phyloP scores from a whole-genome alignment of 192 early-diverging fungal species.

The Anaeromyces robustus region DNA sequence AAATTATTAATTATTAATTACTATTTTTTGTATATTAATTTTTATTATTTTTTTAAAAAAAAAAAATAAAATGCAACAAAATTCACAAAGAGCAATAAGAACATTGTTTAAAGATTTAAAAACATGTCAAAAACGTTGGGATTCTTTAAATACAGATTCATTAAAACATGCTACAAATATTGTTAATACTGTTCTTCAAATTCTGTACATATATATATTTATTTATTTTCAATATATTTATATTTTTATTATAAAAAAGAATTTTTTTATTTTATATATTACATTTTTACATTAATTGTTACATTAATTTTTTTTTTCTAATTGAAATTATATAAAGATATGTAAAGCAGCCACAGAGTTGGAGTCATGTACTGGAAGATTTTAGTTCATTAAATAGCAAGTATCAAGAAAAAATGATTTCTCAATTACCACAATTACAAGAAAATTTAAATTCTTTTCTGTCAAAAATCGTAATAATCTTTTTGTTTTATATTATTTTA shows the following conservation, averaged over 20 bases:
- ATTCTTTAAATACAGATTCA: not conserved
- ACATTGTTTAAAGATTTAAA: not conserved
- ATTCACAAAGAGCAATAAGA: not conserved
- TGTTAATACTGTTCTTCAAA: not conserved
- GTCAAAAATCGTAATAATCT: not conserved
- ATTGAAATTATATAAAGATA: not conserved
- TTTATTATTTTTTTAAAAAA: no score
- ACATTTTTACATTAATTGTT: no score
- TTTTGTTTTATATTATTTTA: no score
- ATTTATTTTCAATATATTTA: not conserved
- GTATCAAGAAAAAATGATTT: not conserved
- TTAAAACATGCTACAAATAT: not conserved
- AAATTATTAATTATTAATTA: no score
- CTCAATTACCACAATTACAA: not conserved
- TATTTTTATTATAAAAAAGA: no score
- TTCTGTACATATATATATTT: no score
- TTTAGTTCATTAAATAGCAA: not conserved
- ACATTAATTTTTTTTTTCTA: no score
- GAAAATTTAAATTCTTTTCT: not conserved
- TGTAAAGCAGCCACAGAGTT: not conserved
- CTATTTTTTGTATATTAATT: no score
- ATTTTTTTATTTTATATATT: no score
- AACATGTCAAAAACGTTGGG: not conserved
- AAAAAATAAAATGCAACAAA: not conserved
- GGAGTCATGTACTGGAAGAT: not conserved